These are phyloP conservation scores for Globisporangium camurandrum DNA, from an alignment of 352 stramenopile genomes.

Conservation along the genomic window DNA sequence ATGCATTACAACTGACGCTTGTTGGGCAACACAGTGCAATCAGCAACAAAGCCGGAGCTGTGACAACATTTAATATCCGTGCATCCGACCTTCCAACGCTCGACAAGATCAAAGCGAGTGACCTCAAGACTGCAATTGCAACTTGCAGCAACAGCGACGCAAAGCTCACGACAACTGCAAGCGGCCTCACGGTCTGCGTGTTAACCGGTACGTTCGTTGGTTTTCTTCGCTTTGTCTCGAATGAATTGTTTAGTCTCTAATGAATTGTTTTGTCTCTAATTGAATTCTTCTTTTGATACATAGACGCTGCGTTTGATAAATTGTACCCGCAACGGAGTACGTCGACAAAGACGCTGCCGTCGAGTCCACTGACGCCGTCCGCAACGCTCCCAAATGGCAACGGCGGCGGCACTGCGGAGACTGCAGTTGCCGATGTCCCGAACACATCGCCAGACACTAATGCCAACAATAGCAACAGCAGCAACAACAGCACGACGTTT, in stretches of 20 bases:
- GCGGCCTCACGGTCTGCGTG: background rate
- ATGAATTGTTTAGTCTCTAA: no score
- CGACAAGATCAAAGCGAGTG: background rate
- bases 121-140: background rate
- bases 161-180: background rate
- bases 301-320: conserved; percentile 1
- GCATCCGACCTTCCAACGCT: conserved; percentile 27
- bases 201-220: background rate
- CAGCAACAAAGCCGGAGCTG: no score
- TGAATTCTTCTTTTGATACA: no score
- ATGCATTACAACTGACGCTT: conserved; percentile 9
- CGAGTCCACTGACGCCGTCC: background rate
- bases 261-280: no score
- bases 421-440: no score
- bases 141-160: background rate
- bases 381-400: background rate
- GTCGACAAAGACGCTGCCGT: background rate
- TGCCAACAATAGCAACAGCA: background rate
- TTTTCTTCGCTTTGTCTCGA: background rate
- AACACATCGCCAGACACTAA: background rate
- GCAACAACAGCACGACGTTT: conserved; percentile 6
- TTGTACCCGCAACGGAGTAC: conserved; percentile 1
- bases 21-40: conserved; percentile 12
- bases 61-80: conserved; percentile 26
- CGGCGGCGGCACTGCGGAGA: no score